Conservation (phyloP, 306 rosid genomes). For the Herpetospermum pedunculosum region DNA sequence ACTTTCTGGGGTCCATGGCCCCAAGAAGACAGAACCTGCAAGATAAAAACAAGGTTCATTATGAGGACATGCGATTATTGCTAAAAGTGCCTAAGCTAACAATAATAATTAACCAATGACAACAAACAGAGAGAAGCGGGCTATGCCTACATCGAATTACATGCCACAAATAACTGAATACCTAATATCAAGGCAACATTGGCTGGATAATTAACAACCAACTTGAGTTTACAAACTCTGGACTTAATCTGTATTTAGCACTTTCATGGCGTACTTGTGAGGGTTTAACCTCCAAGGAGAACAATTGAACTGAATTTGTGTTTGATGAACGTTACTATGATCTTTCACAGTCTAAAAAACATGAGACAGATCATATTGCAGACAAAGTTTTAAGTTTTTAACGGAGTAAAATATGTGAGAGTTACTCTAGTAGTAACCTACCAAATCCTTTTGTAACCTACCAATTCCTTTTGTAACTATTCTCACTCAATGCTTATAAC, state of each 20-base stretch:
- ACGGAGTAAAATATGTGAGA: neutral
- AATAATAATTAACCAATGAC: neutral
- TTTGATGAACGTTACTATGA: neutral
- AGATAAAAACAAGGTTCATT: neutral
- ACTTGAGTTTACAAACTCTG: neutral
- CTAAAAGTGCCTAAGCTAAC: neutral
- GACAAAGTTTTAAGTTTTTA: neutral
- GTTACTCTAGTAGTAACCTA: neutral
- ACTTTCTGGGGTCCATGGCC: slow-evolving; percentile 97
- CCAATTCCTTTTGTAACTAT: neutral
- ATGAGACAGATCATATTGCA: neutral
- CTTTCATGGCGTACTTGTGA: neutral
- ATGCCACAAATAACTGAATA: neutral
- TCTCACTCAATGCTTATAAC: neutral
- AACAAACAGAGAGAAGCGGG: neutral
- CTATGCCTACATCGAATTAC: neutral
- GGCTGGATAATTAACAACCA: neutral
- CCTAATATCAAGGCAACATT: neutral
- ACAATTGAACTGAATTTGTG: neutral
- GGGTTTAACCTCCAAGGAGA: neutral
- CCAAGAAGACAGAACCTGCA: slow-evolving; percentile 87
- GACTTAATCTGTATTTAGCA: neutral
- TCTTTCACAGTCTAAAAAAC: neutral
- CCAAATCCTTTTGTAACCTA: neutral
- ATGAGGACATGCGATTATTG: neutral